Evolutionary conservation across 306 rosid genomes (phyloP).

Genomic region (Arachis stenosperma): DNA sequence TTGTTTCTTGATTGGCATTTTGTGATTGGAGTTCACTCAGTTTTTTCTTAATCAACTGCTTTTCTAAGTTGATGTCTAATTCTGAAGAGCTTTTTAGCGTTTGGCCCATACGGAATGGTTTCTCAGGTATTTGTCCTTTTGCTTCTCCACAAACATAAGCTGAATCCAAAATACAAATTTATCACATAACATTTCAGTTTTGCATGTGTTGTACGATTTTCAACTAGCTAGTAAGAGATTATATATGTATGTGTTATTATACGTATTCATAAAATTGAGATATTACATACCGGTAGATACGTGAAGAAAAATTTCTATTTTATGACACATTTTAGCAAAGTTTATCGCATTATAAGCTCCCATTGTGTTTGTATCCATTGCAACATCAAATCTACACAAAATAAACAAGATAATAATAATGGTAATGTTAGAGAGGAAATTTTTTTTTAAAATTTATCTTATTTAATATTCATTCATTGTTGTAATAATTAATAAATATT

Average conservation of each 20-base stretch:
- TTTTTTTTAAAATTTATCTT: no score
- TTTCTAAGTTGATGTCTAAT: slow-evolving; percentile 46
- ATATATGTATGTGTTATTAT: no score
- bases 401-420: no score
- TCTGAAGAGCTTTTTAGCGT: background rate
- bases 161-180: slow-evolving; percentile 3
- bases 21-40: slow-evolving; percentile 24
- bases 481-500: no score
- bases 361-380: slow-evolving; percentile 40
- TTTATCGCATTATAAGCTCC: slow-evolving; percentile 38
- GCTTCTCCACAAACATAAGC: slow-evolving; percentile 45
- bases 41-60: slow-evolving; percentile 28
- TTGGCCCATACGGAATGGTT: slow-evolving; percentile 33
- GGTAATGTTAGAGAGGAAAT: no score
- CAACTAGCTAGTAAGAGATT: no score
- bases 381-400: slow-evolving; percentile 43
- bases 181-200: no score
- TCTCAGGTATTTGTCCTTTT: slow-evolving; percentile 34
- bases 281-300: slow-evolving; percentile 11
- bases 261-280: background rate
- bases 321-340: slow-evolving; percentile 43
- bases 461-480: no score
- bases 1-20: background rate
- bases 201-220: no score
- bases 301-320: background rate